Conservation (phyloP, 1,284 basidiomycete genomes). For the Mycena sp. region DNA sequence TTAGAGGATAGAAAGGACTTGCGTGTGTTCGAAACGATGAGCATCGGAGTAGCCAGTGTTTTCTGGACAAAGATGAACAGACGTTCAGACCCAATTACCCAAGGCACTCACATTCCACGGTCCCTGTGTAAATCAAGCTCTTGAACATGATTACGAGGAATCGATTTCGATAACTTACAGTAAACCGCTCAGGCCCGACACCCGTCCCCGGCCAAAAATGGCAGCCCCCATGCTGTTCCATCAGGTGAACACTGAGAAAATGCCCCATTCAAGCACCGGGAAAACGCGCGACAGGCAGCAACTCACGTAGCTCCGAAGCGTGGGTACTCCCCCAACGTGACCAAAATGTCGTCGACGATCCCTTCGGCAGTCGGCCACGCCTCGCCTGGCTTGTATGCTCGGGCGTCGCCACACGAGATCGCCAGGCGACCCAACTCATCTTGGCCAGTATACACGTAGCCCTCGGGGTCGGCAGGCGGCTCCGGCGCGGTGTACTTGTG, state of each 20-base stretch:
- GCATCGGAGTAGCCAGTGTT: slow-evolving; percentile 23
- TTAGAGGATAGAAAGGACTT: not conserved
- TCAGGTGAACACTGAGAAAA: slow-evolving; percentile 22
- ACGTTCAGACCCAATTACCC: not conserved
- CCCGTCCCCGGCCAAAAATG: slow-evolving; percentile 29
- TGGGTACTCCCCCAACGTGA: slow-evolving; percentile 10
- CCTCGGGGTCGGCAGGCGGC: slow-evolving; percentile 15
- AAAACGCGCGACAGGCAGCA: not conserved
- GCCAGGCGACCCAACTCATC: slow-evolving; percentile 17
- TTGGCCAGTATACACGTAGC: slow-evolving; percentile 23
- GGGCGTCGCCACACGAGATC: slow-evolving; percentile 27
- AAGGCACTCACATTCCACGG: slow-evolving; percentile 28
- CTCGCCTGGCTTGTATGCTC: slow-evolving; percentile 5
- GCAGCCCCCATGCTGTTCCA: slow-evolving; percentile 30
- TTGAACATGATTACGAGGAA: not conserved
- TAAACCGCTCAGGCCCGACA: slow-evolving; percentile 23
- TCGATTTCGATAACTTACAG: not conserved
- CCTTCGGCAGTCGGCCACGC: slow-evolving; percentile 21
- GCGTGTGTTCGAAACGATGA: slow-evolving; percentile 24
- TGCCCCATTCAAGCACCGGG: not conserved
- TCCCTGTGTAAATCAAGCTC: slow-evolving; percentile 7
- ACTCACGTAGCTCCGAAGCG: slow-evolving; percentile 30
- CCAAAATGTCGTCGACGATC: slow-evolving; percentile 23
- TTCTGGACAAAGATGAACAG: slow-evolving; percentile 7
- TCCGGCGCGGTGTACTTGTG: not conserved